Base-by-base conservation (phyloP, 805 yeast species). In the Clavispora phyllophila region DNA sequence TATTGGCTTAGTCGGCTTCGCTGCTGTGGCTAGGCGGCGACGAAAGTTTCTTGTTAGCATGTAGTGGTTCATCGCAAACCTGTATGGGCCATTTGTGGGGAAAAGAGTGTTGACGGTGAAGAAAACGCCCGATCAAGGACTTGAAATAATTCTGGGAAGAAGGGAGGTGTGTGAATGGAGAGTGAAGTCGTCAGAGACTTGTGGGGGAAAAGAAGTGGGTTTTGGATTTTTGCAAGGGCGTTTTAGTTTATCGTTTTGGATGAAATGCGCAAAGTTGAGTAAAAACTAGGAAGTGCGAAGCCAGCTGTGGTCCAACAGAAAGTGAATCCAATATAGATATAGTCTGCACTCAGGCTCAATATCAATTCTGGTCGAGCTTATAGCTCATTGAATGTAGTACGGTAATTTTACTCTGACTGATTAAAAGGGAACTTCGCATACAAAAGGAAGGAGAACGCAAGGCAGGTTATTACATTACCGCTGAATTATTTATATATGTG, bases 1-100 rank as follows among this genome's bases (percentile, higher is more conserved):
- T 13, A 26, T 15, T 2, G 20, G 19, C 9, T 15, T 29, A 3
- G 33, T 29, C 20, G 14, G 33, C 33, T 10, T 15, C 3, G 20
- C 20, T 29, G 14, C 10, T 4, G n/a, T 17, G 13, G 33, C 20
- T 29, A 29, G 20, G 20, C 20, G 20, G 13, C 33, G 33, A 17
- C 33, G 19, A 20, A 29, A 1, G 12, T 19, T 3, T 29, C 15
- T 29, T 17, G 20, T 17, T 17, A 29, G 13, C 33, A 29, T 27
- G 31, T 28, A 28, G 31, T 29, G 33, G 33, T 15, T 29, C 33
- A 29, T 29, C 33, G 33, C 33, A 29, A 15, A 29, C 33, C 33
- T 29, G 33, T 29, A 29, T 17, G 20, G 13, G 20, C 13, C 4
- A 9, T 17, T 15, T 29, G 33, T 29, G 33, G 33, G 33, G 33